Percentiles rank a stretch among this genome's conserved stretches.
Conservation (phyloP, 371 early-diverging fungal species). For the Agmasoma carcini region DNA sequence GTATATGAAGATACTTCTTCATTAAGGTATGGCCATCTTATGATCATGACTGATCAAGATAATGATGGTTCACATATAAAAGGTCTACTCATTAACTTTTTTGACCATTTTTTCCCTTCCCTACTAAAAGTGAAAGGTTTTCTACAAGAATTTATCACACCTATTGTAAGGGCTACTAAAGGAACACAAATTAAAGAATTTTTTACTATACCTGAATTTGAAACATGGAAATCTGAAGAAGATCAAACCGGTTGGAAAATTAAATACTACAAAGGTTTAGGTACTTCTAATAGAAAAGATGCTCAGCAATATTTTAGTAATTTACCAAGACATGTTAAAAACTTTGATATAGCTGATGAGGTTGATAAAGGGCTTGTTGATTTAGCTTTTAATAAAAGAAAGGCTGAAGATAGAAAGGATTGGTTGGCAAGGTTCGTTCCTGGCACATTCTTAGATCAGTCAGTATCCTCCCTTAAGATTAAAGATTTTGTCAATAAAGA, state of each 20-base stretch:
- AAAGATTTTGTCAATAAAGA: slow-evolving; percentile 90
- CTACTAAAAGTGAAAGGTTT: slow-evolving; percentile 80
- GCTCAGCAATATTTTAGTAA: slow-evolving; percentile 81
- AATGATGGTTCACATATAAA: slow-evolving; percentile 98
- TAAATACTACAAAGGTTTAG: slow-evolving; percentile 97
- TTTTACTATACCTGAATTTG: slow-evolving; percentile 89
- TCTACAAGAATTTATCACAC: slow-evolving; percentile 91
- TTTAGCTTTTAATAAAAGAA: slow-evolving; percentile 92
- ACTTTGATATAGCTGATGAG: slow-evolving; percentile 58
- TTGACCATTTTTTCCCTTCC: slow-evolving; percentile 89
- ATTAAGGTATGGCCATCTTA: slow-evolving; percentile 84
- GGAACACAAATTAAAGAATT: slow-evolving; percentile 57
- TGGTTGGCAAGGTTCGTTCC: slow-evolving; percentile 75
- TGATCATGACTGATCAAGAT: slow-evolving; percentile 99
- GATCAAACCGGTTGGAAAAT: slow-evolving; percentile 54
- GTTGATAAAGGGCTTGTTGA: slow-evolving; percentile 71
- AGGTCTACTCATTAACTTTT: slow-evolving; percentile 88
- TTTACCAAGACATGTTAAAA: slow-evolving; percentile 67
- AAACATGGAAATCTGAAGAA: slow-evolving; percentile 58
- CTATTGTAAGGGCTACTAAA: slow-evolving; percentile 65
- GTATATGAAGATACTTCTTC: slow-evolving; percentile 59
- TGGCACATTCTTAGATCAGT: slow-evolving; percentile 82
- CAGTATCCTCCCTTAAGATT: slow-evolving; percentile 62
- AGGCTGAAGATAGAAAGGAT: slow-evolving; percentile 79
- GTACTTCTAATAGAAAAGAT: slow-evolving; percentile 74